Evolutionary conservation across 306 rosid species (phyloP).

Genomic region (Cicer judaicum): DNA sequence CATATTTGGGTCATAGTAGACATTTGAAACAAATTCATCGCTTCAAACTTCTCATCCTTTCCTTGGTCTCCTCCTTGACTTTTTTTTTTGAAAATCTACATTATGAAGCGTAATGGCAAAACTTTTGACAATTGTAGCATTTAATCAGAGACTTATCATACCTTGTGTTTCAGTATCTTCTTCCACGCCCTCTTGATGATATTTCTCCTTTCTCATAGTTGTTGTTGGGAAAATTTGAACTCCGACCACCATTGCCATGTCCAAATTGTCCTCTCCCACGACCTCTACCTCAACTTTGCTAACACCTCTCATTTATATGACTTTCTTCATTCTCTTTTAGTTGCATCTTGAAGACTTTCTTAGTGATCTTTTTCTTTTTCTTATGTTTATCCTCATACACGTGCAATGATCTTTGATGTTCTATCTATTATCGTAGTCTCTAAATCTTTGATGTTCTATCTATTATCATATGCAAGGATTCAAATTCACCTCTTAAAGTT

Average conservation of each 20-base stretch:
- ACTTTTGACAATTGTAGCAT: background rate
- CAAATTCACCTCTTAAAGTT: background rate
- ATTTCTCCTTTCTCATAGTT: background rate
- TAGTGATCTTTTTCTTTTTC: background rate
- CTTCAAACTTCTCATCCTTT: background rate
- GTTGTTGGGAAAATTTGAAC: background rate
- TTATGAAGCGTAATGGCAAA: background rate
- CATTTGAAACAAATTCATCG: background rate
- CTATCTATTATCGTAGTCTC: too few species aligned
- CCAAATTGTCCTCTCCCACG: background rate
- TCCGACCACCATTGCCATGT: background rate
- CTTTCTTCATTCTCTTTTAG: background rate
- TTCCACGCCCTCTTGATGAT: background rate
- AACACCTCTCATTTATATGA: background rate
- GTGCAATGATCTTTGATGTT: background rate
- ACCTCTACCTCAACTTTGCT: background rate
- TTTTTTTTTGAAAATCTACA: too few species aligned
- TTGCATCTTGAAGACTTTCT: background rate
- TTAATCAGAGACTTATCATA: background rate
- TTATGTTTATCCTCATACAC: background rate
- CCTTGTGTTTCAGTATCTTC: background rate
- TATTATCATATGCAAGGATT: background rate
- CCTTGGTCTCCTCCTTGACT: background rate
- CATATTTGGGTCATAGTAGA: background rate
- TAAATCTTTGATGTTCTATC: too few species aligned